Conservation (phyloP, 768 basidiomycete species). For the Pulveroboletus ravenelii region DNA sequence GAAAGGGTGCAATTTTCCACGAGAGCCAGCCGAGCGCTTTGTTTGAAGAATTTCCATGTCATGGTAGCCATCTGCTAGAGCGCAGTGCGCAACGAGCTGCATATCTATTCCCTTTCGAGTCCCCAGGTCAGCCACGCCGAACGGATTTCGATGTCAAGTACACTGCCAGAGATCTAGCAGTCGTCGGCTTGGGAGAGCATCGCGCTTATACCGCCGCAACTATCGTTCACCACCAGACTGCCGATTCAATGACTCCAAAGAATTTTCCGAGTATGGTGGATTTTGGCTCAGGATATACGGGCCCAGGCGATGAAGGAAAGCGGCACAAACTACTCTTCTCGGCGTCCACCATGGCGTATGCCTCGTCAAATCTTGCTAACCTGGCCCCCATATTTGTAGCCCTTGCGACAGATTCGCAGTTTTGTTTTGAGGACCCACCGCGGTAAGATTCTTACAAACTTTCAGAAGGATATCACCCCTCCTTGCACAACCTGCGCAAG, state of each 20-base stretch:
- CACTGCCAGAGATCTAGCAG: too few relatives aligned
- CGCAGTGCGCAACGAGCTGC: too few relatives aligned
- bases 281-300: too few relatives aligned
- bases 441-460: too few relatives aligned
- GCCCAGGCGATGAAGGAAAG: conserved; percentile 2
- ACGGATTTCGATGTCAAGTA: conserved; percentile 3
- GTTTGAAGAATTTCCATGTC: conserved; percentile 6
- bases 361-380: too few relatives aligned
- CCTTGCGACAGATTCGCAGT: conserved; percentile 7
- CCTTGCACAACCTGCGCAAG: background rate
- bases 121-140: background rate
- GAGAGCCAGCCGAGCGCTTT: background rate
- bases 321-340: conserved; percentile 27
- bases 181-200: conserved; percentile 2
- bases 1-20: conserved; percentile 13
- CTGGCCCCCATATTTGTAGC: too few relatives aligned
- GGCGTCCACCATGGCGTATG: conserved; percentile 28
- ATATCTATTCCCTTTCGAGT: too few relatives aligned
- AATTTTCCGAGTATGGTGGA: conserved; percentile 8
- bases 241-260: background rate
- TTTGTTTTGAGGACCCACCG: too few relatives aligned
- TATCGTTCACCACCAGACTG: too few relatives aligned
- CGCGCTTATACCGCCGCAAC: too few relatives aligned
- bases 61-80: conserved; percentile 9
- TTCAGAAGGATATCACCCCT: background rate